Evolutionary conservation across 306 rosid genomes (phyloP), one percentile per base, ranked within the genome.

Genomic region (Neltuma alba): DNA sequence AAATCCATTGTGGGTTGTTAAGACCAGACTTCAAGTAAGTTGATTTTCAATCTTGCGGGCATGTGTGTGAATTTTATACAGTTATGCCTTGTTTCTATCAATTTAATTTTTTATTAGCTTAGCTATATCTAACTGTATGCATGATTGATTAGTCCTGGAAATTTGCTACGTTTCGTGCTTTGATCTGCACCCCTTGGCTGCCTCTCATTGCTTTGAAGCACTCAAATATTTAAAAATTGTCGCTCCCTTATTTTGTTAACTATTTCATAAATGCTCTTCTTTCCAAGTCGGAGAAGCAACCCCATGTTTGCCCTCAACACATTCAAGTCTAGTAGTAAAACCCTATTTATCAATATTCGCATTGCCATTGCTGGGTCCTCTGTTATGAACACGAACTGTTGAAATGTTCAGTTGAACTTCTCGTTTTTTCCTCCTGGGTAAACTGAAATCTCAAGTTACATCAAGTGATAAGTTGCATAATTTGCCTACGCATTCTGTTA

Each of bases 21-120:
- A 95, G 84, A 95, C 99, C 73, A 90, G 98, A 78, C 99, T 95
- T 44, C 99, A 95, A 93, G 99, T 95, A 82, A 86, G 92, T 92
- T 85, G 62, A 40, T 69, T 40, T 33, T 86, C 62, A 75, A 63
- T 74, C 41, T 74, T 47, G 14, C 14, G 21, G 83, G 30, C 70
- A 54, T 82, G 63, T 36, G 2, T 65, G 28, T 25, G 44, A 68
- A 60, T 77, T 40, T 77, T 9, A 65, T 36, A 20, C 23, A 20
- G 28, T 16, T 45, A 30, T 37, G 5, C 9, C 54, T 45, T 75
- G 21, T 37, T 57, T 81, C 36, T 66, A 72, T 73, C 20, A 40
- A 25, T 28, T 36, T 61, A 60, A 41, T 47, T 25, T 81, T 45
- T 18, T 60, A 47, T 47, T 58, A 65, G 31, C 30, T 50, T 38